A percentile compares a stretch with the other conserved stretches of the same genome.
phyloP scores from a whole-genome alignment of 257 asterid species.

The Solanum rostratum region DNA sequence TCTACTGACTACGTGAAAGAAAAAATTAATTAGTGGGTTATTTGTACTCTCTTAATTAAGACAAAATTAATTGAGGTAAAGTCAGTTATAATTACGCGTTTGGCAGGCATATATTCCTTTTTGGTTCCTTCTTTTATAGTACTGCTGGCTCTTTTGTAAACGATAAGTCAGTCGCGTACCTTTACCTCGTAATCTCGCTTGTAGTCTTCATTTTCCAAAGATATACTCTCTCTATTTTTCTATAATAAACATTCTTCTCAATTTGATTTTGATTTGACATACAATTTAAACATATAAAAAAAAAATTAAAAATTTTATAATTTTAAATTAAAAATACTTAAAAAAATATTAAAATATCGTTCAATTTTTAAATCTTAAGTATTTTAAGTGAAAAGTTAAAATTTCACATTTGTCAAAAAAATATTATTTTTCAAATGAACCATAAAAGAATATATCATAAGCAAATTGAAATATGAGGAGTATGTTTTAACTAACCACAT shows the following conservation, averaged over 20 bases:
- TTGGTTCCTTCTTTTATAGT: background rate
- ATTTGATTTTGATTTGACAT: background rate
- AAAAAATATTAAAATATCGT: background rate
- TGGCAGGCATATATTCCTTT: background rate
- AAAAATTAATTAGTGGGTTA: background rate
- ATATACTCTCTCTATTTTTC: background rate
- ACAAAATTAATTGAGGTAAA: background rate
- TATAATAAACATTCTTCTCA: no score
- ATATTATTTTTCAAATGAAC: background rate
- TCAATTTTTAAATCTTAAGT: background rate
- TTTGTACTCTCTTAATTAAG: background rate
- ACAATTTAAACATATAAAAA: background rate
- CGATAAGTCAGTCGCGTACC: background rate
- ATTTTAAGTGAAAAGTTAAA: background rate
- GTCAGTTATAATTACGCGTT: background rate
- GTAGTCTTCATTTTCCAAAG: background rate
- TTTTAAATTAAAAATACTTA: background rate
- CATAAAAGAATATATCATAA: background rate
- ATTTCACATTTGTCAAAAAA: background rate
- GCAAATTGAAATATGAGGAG: background rate
- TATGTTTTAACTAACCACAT: background rate
- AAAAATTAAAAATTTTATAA: background rate
- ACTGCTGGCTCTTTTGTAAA: background rate
- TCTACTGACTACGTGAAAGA: background rate
- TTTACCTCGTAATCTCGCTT: background rate